These are phyloP conservation scores for Canavalia gladiata DNA, from an alignment of 306 rosid species.

Conservation along the genomic window DNA sequence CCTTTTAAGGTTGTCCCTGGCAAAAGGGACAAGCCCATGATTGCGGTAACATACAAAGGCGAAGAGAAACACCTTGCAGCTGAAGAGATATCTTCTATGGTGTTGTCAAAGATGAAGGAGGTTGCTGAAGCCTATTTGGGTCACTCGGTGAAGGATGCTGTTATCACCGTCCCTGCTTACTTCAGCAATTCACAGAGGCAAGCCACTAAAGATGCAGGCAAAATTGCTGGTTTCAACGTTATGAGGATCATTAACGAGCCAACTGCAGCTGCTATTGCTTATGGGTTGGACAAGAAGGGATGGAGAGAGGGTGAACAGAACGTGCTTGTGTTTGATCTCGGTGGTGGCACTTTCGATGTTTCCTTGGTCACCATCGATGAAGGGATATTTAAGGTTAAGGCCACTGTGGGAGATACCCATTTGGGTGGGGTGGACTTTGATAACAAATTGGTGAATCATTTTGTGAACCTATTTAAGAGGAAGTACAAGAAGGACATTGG, in stretches of 20 bases:
- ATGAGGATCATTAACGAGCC: constrained; percentile 60
- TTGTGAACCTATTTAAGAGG: constrained; percentile 33
- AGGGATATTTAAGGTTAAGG: constrained; percentile 59
- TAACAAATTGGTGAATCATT: constrained; percentile 47
- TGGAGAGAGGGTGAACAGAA: constrained; percentile 53
- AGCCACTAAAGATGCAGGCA: constrained; percentile 59
- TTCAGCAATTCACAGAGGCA: constrained; percentile 61
- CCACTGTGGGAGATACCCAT: constrained; percentile 52
- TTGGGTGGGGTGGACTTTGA: constrained; percentile 59
- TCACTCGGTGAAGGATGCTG: constrained; percentile 41
- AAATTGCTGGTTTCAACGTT: constrained; percentile 52
- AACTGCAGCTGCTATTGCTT: constrained; percentile 61
- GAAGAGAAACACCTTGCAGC: constrained; percentile 50
- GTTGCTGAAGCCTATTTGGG: constrained; percentile 47
- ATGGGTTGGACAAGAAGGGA: constrained; percentile 51
- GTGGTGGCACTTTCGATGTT: constrained; percentile 63
- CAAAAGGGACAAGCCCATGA: constrained; percentile 46
- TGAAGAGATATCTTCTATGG: constrained; percentile 57
- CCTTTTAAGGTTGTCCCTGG: constrained; percentile 55
- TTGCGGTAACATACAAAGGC: constrained; percentile 42
- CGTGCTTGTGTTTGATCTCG: constrained; percentile 60
- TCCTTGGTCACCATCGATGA: constrained; percentile 52
- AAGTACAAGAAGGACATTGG: constrained; percentile 48
- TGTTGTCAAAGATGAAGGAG: constrained; percentile 53
- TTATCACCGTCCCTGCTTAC: constrained; percentile 61